A percentile compares a stretch with the other conserved stretches of the same genome.
phyloP scores from a whole-genome alignment of 345 rosid genomes.

The Salix suchowensis region DNA sequence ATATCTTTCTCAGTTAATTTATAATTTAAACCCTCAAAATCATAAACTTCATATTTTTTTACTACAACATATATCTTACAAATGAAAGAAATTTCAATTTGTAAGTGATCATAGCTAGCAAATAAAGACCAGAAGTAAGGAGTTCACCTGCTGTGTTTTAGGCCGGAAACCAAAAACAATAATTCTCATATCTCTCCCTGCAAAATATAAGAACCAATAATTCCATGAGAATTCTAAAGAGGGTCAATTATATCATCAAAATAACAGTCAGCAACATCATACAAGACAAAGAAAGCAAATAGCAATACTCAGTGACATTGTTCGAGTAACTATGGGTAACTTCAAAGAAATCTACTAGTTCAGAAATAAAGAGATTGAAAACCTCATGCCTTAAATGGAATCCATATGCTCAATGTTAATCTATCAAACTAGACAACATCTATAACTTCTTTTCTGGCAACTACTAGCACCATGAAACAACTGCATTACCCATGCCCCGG shows the following conservation, averaged over 20 bases:
- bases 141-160: conserved; percentile 69
- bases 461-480: not conserved
- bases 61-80: not conserved
- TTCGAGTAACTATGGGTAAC: not conserved
- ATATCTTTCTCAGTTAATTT: not conserved
- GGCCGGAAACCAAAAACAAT: conserved; percentile 92
- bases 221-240: not conserved
- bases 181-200: conserved; percentile 98
- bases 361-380: not conserved
- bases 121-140: not conserved
- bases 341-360: not conserved
- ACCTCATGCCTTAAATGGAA: not conserved
- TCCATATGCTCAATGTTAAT: not conserved
- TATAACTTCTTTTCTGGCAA: not conserved
- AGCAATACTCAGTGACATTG: not conserved
- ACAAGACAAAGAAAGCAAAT: not conserved
- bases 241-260: not conserved
- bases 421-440: not conserved
- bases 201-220: conserved; percentile 17
- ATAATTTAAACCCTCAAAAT: not conserved
- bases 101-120: not conserved
- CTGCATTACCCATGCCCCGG: not conserved
- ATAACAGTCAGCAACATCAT: not conserved
- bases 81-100: not conserved
- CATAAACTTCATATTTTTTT: not conserved